Evolutionary conservation across 2,329 filamentous ascomycete genomes (phyloP), one percentile per base, ranked within the genome.

Genomic region (Aspergillus felis): DNA sequence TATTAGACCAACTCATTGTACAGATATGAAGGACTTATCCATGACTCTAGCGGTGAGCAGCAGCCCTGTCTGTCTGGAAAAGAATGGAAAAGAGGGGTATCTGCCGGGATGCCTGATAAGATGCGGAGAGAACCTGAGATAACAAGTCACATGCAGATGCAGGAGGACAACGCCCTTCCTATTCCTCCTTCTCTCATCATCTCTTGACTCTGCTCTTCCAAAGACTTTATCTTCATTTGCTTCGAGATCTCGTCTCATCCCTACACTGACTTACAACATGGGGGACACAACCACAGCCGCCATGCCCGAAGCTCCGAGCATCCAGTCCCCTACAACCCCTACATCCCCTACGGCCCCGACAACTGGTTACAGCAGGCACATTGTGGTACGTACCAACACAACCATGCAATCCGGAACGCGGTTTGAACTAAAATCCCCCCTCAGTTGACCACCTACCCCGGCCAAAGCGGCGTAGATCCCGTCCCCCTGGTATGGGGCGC

Each of bases 391-490:
- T 52, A 29, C 1, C 38, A 6, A 7, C n/a, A 28, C 29, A 25
- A 3, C 20, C 25, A 14, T 20, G 12, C 41, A 29, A 20, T 3
- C 9, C 5, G n/a, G 38, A 29, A 51, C 28, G n/a, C 22, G 3
- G 25, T 29, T 20, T 14, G 9, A 48, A 47, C 58, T 71, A 46
- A 69, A 54, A 29, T 50, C 7, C 17, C 17, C 25, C 14, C 22
- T 57, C 5, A 73, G 70, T 72, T 90, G 64, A 90, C 87, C 52
- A 96, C 92, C 5, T 97, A 97, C 75, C 93, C 93, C 28, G 92
- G 91, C 66, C 93, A 97, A 77, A 91, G 90, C 64, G 93, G 93
- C 61, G 93, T 97, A 74, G 90, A 96, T 63, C 92, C 93, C n/a
- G 79, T 97, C 53, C 85, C 87, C 24, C 86, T 97, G 81, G 83